A percentile compares a stretch with the other conserved stretches of the same genome.
These are phyloP conservation scores for Ophiocordyceps camponoti-rufipedis DNA, from an alignment of 2,329 filamentous ascomycete species.

Conservation along the genomic window DNA sequence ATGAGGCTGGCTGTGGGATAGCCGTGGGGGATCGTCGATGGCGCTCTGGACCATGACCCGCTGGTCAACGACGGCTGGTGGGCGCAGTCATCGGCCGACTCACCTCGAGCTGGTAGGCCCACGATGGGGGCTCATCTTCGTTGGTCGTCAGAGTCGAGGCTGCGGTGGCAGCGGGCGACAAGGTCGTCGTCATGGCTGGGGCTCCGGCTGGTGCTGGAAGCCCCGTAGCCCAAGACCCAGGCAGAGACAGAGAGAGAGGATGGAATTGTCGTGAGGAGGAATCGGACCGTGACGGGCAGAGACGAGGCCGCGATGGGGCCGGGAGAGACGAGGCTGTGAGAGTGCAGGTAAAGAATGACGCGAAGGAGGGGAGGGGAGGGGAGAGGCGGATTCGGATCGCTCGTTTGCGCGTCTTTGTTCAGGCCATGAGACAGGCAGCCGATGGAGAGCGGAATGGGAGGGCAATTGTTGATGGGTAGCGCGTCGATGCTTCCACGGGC, in stretches of 20 bases:
- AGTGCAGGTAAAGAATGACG: too few species aligned
- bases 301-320: not conserved
- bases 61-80: constrained; percentile 2
- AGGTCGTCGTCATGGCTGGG: constrained; percentile 27
- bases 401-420: not conserved
- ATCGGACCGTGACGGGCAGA: not conserved
- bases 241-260: too few species aligned
- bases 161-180: constrained; percentile 26
- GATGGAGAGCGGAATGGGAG: not conserved
- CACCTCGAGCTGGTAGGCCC: constrained; percentile 25
- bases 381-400: not conserved
- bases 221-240: not conserved
- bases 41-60: not conserved
- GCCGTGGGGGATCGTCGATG: constrained; percentile 3
- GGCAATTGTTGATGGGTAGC: too few species aligned
- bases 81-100: constrained; percentile 6
- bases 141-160: constrained; percentile 25
- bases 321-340: not conserved
- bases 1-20: constrained; percentile 2
- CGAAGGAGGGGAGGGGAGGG: not conserved
- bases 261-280: not conserved
- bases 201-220: constrained; percentile 1
- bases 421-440: not conserved
- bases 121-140: constrained; percentile 26
- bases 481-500: too few species aligned